Conservation (phyloP, 2,329 filamentous ascomycete genomes). For the Hypoxylon sp. region DNA sequence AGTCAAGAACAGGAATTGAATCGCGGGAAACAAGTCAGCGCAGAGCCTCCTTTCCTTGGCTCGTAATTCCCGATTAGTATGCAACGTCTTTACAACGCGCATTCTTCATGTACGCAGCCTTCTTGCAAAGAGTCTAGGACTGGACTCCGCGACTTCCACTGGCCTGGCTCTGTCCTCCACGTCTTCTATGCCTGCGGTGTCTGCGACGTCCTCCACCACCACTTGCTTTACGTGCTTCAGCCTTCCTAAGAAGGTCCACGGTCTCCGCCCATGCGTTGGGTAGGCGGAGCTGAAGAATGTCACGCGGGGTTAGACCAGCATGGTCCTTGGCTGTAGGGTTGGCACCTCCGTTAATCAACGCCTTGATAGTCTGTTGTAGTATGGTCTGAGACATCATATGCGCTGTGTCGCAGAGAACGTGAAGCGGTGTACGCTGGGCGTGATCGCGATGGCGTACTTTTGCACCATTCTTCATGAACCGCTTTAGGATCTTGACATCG, state of each 20-base stretch:
- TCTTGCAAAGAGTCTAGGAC: neutral
- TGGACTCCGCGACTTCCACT: too few species aligned
- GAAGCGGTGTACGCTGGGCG: neutral
- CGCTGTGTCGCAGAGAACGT: neutral
- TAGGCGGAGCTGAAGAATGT: neutral
- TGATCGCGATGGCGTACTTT: neutral
- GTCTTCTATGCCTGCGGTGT: too few species aligned
- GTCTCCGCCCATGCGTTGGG: neutral
- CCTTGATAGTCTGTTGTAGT: neutral
- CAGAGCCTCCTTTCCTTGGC: neutral
- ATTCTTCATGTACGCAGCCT: neutral
- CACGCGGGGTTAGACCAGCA: neutral
- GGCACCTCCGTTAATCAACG: neutral
- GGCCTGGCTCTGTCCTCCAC: too few species aligned
- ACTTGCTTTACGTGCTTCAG: neutral
- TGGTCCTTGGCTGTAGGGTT: neutral
- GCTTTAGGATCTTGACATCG: neutral
- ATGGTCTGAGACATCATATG: neutral
- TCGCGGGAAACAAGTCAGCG: too few species aligned
- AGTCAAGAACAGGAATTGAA: neutral
- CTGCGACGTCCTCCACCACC: neutral
- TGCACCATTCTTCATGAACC: constrained; percentile 15
- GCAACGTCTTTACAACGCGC: neutral
- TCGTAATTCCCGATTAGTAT: neutral
- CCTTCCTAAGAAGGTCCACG: neutral